Evolutionary conservation across 2,329 filamentous ascomycete genomes (phyloP).

Genomic region (Cylindrodendrum hubeiense): DNA sequence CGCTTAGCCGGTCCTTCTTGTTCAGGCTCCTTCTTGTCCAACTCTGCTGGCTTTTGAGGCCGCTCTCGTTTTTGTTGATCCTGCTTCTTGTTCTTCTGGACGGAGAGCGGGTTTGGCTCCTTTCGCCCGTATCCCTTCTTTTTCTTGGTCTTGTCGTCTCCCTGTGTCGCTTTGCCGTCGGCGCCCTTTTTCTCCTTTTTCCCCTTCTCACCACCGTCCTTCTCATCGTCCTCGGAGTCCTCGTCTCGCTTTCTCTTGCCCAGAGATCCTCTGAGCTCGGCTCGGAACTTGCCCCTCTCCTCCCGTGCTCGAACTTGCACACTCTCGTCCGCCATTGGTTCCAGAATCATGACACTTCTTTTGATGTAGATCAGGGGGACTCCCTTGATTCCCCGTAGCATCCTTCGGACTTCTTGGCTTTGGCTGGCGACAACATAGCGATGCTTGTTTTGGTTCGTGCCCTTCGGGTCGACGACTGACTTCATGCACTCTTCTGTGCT

Average conservation of each 20-base stretch:
- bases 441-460: conserved; percentile 78
- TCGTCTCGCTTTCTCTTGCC: conserved; percentile 66
- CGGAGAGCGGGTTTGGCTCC: conserved; percentile 77
- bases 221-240: conserved; percentile 51
- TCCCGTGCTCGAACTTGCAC: conserved; percentile 73
- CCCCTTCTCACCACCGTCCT: conserved; percentile 36
- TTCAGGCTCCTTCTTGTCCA: conserved; percentile 33
- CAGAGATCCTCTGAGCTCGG: conserved; percentile 69
- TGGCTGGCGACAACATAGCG: conserved; percentile 84
- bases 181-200: conserved; percentile 24
- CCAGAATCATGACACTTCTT: conserved; percentile 77
- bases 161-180: conserved; percentile 20
- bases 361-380: conserved; percentile 85
- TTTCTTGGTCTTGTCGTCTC: conserved; percentile 63
- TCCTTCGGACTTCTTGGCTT: conserved; percentile 71
- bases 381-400: conserved; percentile 75
- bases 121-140: conserved; percentile 72
- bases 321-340: conserved; percentile 80
- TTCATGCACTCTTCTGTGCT: conserved; percentile 77
- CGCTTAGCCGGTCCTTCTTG: conserved; percentile 46
- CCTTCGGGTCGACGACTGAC: conserved; percentile 84
- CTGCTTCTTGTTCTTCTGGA: conserved; percentile 76
- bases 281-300: conserved; percentile 80
- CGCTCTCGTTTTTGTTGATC: conserved; percentile 57
- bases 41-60: conserved; percentile 51